Evolutionary conservation across 1,284 basidiomycete species (phyloP).

Genomic region (Xerocomus cyaneibrunnescens): DNA sequence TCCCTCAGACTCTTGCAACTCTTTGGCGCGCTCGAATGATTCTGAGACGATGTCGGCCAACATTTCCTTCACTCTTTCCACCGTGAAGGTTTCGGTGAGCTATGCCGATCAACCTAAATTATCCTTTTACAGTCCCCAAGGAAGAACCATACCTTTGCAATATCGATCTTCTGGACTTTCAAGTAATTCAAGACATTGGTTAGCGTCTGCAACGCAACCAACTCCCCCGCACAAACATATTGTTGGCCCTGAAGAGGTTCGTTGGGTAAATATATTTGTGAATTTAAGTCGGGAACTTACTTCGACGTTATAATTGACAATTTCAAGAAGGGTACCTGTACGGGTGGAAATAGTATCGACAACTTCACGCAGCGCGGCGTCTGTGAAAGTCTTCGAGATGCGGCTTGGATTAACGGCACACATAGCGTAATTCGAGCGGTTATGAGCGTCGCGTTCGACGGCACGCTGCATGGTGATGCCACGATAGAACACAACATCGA

Average conservation of each 20-base stretch:
- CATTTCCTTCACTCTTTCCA: slow-evolving; percentile 93
- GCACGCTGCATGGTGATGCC: slow-evolving; percentile 99
- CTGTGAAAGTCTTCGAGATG: slow-evolving; percentile 91
- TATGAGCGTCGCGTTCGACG: slow-evolving; percentile 90
- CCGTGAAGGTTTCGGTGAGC: slow-evolving; percentile 81
- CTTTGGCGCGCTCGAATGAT: slow-evolving; percentile 76
- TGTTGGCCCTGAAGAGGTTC: slow-evolving; percentile 70
- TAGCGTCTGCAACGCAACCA: slow-evolving; percentile 89
- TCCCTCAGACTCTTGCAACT: slow-evolving; percentile 81
- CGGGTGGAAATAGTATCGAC: slow-evolving; percentile 84
- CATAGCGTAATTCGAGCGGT: slow-evolving; percentile 98
- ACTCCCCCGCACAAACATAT: slow-evolving; percentile 98
- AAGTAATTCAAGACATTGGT: slow-evolving; percentile 97
- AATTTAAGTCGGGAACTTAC: slow-evolving; percentile 42
- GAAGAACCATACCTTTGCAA: slow-evolving; percentile 68
- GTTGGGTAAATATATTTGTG: slow-evolving; percentile 2
- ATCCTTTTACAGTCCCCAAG: not conserved
- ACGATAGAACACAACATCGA: slow-evolving; percentile 99
- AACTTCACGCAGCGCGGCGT: slow-evolving; percentile 91
- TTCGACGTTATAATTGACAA: slow-evolving; percentile 98
- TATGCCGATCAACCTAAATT: slow-evolving; percentile 34
- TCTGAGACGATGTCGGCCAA: slow-evolving; percentile 86
- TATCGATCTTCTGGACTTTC: slow-evolving; percentile 96
- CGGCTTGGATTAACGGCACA: slow-evolving; percentile 97
- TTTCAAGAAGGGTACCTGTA: slow-evolving; percentile 85